Evolutionary conservation across 1,284 basidiomycete genomes (phyloP), one percentile per base, ranked within the genome.

Genomic region (Fomitopsis pinicola): DNA sequence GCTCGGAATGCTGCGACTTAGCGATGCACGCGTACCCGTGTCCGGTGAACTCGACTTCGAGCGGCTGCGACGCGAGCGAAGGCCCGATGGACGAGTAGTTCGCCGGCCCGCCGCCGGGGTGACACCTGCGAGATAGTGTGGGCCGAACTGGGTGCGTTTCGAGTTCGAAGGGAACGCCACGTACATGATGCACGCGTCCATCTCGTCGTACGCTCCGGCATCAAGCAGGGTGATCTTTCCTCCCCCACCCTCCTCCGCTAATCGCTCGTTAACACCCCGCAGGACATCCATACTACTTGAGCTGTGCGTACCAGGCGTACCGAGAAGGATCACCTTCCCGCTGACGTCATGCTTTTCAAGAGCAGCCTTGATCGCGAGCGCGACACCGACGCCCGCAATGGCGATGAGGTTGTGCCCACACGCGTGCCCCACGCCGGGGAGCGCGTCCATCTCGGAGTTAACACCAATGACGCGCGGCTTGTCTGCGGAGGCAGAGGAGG

Each of bases 391-490:
- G 36, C 92, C 93, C 57, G 85, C 82, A 63, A 91, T 85, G 52
- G 91, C 91, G 64, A 95, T 95, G 60, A 95, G 80, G 73, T 94
- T 94, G 72, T 95, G 92, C 0, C 92, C 92, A 68, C 92, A 94
- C 0, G 87, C 92, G 73, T 94, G 86, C 4, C 86, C 86, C 58
- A 88, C 77, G 33, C 78, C 76, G 26, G 80, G 81, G 3, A 87
- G 75, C 5, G 85, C 80, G 66, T 88, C 86, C 81, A 88, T 87
- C 62, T 94, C 91, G 7, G 88, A 87, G 71, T 91, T 91, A 59
- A 92, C 76, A 2, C 87, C 91, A 54, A 90, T 84, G 3, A 81
- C 82, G 40, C 82, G 78, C 19, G 83, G 82, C 28, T n/a, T 19
- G 14, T 35, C 15, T 3, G 19, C 33, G 7, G 50, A 44, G 17